Evolutionary conservation across 768 basidiomycete genomes (phyloP).

Genomic region (Trametes coccinea): DNA sequence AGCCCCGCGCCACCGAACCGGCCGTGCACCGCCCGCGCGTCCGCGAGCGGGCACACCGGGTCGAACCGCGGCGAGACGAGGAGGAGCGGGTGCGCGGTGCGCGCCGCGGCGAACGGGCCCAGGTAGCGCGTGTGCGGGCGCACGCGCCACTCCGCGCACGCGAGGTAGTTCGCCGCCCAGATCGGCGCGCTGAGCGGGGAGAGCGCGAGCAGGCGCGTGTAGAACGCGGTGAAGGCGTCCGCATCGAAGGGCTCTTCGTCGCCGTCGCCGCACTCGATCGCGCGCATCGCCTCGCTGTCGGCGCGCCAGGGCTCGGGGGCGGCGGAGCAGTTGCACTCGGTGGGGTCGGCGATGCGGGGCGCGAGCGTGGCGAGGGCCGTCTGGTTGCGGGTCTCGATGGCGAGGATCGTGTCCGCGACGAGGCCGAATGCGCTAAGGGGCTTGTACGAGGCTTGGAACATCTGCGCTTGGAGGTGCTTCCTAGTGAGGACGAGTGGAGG

Average conservation of each 20-base stretch:
- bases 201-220: neutral
- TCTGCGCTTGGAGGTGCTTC: slow-evolving; percentile 10
- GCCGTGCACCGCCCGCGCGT: slow-evolving; percentile 20
- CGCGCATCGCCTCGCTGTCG: slow-evolving; percentile 15
- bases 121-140: slow-evolving; percentile 22
- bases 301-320: neutral
- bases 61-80: slow-evolving; percentile 22
- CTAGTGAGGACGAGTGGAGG: slow-evolving; percentile 10
- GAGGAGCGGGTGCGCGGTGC: slow-evolving; percentile 22
- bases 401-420: slow-evolving; percentile 13
- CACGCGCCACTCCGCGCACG: slow-evolving; percentile 20
- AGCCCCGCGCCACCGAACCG: slow-evolving; percentile 21
- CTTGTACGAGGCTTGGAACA: slow-evolving; percentile 10
- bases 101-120: slow-evolving; percentile 20
- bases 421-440: slow-evolving; percentile 5
- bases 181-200: slow-evolving; percentile 12
- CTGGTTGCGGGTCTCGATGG: slow-evolving; percentile 11
- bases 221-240: neutral
- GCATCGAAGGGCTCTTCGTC: slow-evolving; percentile 3
- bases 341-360: slow-evolving; percentile 8
- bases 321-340: slow-evolving; percentile 16
- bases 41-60: slow-evolving; percentile 23
- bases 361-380: slow-evolving; percentile 14
- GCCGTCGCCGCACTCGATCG: slow-evolving; percentile 21
- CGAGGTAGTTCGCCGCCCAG: slow-evolving; percentile 19